phyloP scores from a whole-genome alignment of 1,284 basidiomycete genomes.

The Termitomyces sp. region DNA sequence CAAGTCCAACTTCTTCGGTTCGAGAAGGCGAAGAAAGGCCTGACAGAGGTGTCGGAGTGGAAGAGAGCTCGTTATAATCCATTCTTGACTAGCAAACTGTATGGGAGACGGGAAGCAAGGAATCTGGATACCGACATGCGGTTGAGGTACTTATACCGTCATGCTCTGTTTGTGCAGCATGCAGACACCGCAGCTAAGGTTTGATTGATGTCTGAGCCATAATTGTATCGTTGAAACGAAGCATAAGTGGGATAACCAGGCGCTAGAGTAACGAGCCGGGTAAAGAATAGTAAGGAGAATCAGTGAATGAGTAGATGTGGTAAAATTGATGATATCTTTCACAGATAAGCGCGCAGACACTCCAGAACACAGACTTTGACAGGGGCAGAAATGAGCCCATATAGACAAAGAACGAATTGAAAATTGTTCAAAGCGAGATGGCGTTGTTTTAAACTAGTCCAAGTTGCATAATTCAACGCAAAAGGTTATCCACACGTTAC shows the following conservation, averaged over 20 bases:
- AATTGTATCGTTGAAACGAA: neutral
- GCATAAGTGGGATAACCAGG: neutral
- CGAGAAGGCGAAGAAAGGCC: neutral
- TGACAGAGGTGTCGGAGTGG: neutral
- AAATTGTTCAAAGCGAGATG: too few relatives aligned
- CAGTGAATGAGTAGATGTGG: neutral
- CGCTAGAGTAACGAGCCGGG: neutral
- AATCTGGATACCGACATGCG: neutral
- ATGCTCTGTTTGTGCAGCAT: neutral
- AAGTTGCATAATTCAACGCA: too few relatives aligned
- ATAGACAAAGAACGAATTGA: too few relatives aligned
- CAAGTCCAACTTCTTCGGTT: slow-evolving; percentile 22
- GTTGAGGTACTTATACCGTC: neutral
- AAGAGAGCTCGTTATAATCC: neutral
- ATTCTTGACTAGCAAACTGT: neutral
- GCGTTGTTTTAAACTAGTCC: too few relatives aligned
- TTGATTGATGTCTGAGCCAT: neutral
- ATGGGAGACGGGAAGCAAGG: neutral
- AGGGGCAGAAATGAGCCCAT: too few relatives aligned
- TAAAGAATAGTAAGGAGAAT: neutral
- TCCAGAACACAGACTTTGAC: too few relatives aligned
- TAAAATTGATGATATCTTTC: neutral
- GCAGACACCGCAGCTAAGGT: neutral
- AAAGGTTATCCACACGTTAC: too few relatives aligned
- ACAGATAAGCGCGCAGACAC: neutral